Conservation (phyloP, 805 yeast species). For the Debaryomyces prosopidis region DNA sequence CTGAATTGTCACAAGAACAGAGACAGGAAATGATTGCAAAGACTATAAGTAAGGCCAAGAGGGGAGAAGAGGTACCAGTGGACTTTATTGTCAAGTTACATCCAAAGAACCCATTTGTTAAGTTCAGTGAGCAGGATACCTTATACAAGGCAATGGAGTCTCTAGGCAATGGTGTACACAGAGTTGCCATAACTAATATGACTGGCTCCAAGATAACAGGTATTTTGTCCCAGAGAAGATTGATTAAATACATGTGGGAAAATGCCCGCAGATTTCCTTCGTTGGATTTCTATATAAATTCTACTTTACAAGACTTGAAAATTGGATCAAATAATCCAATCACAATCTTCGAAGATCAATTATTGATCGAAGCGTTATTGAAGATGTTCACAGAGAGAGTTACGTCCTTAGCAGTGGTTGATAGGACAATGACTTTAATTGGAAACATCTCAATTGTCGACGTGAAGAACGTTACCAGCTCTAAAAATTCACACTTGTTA, state of each 20-base stretch:
- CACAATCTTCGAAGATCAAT: conserved; percentile 83
- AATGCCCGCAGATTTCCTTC: conserved; percentile 84
- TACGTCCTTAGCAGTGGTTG: conserved; percentile 91
- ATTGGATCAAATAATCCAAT: conserved; percentile 75
- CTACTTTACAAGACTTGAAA: conserved; percentile 67
- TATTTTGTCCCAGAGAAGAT: conserved; percentile 85
- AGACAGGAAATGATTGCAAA: conserved; percentile 41
- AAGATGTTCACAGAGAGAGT: conserved; percentile 84
- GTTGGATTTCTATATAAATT: conserved; percentile 71
- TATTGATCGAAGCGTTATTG: conserved; percentile 80
- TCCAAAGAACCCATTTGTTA: conserved; percentile 85
- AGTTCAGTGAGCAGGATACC: conserved; percentile 67
- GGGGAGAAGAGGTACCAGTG: conserved; percentile 90
- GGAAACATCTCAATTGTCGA: conserved; percentile 96
- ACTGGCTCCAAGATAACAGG: conserved; percentile 62
- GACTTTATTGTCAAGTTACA: conserved; percentile 81
- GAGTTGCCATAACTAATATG: conserved; percentile 73
- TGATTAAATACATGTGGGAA: conserved; percentile 85
- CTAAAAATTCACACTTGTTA: conserved; percentile 81
- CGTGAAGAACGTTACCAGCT: conserved; percentile 81
- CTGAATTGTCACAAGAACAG: conserved; percentile 23
- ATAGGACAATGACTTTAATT: conserved; percentile 67
- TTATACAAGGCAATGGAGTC: conserved; percentile 78
- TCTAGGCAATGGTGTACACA: conserved; percentile 92
- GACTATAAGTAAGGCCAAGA: conserved; percentile 63